Percentiles rank a stretch among this genome's conserved stretches.
Conservation (phyloP, 2,329 filamentous ascomycete genomes). For the Aspergillus niger region DNA sequence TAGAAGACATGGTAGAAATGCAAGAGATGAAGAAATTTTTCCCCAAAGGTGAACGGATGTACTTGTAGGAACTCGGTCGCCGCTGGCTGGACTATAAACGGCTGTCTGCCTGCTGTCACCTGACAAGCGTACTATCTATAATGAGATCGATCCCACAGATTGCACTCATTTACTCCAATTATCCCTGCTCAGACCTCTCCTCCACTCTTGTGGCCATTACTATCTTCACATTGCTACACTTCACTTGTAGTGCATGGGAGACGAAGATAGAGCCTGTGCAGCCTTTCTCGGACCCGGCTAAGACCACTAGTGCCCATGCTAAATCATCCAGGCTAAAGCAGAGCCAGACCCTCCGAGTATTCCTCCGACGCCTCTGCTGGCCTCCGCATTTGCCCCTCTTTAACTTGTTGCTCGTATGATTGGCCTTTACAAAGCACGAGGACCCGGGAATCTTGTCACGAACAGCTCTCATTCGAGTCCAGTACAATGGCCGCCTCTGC, state of each 20-base stretch:
- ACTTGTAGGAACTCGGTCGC: not conserved
- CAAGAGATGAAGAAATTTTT: not conserved
- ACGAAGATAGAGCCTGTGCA: not conserved
- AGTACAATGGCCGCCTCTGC: no score
- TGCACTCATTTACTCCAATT: no score
- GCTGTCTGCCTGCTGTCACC: not conserved
- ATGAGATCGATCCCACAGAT: no score
- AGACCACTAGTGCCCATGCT: not conserved
- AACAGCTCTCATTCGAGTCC: not conserved
- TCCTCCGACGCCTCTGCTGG: slow-evolving; percentile 18
- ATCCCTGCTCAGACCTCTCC: no score
- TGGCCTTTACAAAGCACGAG: not conserved
- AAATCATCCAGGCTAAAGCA: slow-evolving; percentile 3
- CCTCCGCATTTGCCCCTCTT: not conserved
- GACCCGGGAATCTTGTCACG: not conserved
- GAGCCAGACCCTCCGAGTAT: slow-evolving; percentile 23
- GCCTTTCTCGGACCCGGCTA: not conserved
- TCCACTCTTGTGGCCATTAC: no score
- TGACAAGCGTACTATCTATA: not conserved
- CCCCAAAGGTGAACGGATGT: not conserved
- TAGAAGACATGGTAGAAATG: not conserved
- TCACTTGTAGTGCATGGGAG: not conserved
- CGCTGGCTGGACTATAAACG: not conserved
- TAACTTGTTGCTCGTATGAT: not conserved
- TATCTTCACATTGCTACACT: not conserved